Evolutionary conservation across 768 basidiomycete genomes (phyloP).

Genomic region (Xerocomellus chrysenteron): DNA sequence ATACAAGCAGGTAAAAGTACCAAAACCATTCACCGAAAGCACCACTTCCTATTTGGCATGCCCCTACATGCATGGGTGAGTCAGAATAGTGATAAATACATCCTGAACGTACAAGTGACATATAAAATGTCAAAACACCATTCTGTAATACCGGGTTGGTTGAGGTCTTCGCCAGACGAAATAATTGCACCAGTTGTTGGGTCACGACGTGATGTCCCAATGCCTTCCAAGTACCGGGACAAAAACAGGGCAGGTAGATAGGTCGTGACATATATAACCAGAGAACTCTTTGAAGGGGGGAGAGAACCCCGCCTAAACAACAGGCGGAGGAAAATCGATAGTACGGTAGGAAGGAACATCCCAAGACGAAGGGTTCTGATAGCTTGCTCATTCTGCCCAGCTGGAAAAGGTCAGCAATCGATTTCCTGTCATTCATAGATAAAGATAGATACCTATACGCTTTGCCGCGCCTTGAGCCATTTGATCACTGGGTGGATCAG

Average conservation of each 20-base stretch:
- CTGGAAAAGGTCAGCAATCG: conserved; percentile 33
- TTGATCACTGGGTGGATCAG: neutral
- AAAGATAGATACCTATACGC: conserved; percentile 57
- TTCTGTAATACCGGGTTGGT: conserved; percentile 72
- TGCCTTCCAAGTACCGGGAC: conserved; percentile 71
- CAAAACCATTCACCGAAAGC: conserved; percentile 81
- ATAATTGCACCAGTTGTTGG: conserved; percentile 70
- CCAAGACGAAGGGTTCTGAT: conserved; percentile 66
- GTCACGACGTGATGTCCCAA: conserved; percentile 73
- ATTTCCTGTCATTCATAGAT: neutral
- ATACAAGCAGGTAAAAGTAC: conserved; percentile 76
- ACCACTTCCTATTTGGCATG: conserved; percentile 78
- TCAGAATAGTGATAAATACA: neutral
- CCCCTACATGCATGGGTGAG: conserved; percentile 45
- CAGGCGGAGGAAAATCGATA: conserved; percentile 67
- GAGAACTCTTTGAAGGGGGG: conserved; percentile 63
- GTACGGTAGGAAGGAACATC: conserved; percentile 63
- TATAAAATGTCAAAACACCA: conserved; percentile 89
- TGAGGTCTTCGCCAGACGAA: conserved; percentile 75
- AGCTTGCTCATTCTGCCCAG: conserved; percentile 71
- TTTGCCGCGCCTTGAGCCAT: conserved; percentile 85
- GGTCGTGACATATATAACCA: conserved; percentile 66
- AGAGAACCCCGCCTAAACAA: conserved; percentile 60
- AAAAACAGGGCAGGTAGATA: conserved; percentile 71
- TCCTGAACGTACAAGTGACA: conserved; percentile 63